Percentiles rank a stretch among this genome's conserved stretches.
phyloP scores from a whole-genome alignment of 208 protist species.

The Leishmania guyanensis region DNA sequence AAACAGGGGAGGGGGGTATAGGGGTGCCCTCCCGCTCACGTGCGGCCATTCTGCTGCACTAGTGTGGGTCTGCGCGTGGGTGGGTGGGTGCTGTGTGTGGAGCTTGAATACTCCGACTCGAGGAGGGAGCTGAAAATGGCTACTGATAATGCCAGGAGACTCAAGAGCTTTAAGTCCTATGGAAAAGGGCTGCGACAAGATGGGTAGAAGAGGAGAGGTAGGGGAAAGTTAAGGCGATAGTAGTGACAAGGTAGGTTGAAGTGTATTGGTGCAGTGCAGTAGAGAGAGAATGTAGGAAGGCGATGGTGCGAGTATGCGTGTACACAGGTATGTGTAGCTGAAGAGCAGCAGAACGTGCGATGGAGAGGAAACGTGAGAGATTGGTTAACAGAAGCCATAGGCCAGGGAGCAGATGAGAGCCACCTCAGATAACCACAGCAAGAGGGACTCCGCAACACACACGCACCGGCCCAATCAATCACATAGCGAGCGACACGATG shows the following conservation, averaged over 20 bases:
- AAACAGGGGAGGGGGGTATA: background rate
- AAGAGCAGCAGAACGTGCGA: background rate
- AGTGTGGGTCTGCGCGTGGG: background rate
- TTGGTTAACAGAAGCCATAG: background rate
- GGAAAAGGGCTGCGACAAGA: background rate
- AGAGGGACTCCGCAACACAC: background rate
- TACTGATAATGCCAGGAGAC: background rate
- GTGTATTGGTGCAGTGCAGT: background rate
- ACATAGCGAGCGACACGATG: background rate
- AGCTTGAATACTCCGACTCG: background rate
- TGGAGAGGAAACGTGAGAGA: background rate
- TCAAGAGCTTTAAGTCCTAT: background rate
- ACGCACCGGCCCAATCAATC: background rate
- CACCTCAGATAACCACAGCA: background rate
- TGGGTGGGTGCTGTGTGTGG: no score
- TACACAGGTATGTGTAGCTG: background rate
- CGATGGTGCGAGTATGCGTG: background rate
- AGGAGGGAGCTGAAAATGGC: background rate
- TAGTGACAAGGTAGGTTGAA: background rate
- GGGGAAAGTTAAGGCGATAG: background rate
- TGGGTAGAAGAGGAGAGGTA: background rate
- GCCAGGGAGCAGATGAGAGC: background rate
- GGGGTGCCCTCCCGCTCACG: background rate
- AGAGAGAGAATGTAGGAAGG: background rate
- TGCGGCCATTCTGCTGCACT: background rate